A percentile compares a stretch with the other conserved stretches of the same genome.
phyloP scores from a whole-genome alignment of 148 eudicot species.

The Salicornia ramosissima region DNA sequence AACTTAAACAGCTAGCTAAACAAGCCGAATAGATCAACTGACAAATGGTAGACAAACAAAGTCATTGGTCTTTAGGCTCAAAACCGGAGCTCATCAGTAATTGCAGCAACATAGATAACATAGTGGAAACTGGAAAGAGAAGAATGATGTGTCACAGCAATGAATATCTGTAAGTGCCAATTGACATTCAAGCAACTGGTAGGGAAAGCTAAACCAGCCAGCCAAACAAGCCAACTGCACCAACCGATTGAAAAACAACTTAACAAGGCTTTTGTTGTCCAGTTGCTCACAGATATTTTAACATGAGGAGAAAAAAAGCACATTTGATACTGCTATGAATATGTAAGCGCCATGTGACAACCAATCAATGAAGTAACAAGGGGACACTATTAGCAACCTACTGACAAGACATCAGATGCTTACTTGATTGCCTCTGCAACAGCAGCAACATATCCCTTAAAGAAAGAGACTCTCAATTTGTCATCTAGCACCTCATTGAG shows the following conservation, averaged over 20 bases:
- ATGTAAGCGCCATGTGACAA: background rate
- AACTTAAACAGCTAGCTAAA: too few species aligned
- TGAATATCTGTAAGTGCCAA: too few species aligned
- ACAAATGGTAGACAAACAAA: too few species aligned
- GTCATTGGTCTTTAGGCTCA: too few species aligned
- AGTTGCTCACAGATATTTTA: too few species aligned
- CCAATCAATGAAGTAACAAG: background rate
- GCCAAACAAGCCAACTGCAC: background rate
- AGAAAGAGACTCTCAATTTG: conserved; percentile 60
- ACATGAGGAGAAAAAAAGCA: background rate
- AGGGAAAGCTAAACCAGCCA: too few species aligned
- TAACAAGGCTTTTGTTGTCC: background rate
- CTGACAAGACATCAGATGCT: conserved; percentile 8
- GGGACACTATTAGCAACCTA: background rate
- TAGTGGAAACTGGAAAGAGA: too few species aligned
- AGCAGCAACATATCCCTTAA: conserved; percentile 61
- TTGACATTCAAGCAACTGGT: too few species aligned
- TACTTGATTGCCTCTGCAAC: conserved; percentile 67
- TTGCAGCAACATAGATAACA: too few species aligned
- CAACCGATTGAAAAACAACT: background rate
- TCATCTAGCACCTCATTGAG: conserved; percentile 76
- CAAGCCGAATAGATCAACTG: too few species aligned
- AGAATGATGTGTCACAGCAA: too few species aligned
- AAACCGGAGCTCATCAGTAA: too few species aligned
- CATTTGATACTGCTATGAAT: background rate